A percentile compares a stretch with the other conserved stretches of the same genome.
phyloP scores from a whole-genome alignment of 345 rosid genomes.

The Gossypium australe region DNA sequence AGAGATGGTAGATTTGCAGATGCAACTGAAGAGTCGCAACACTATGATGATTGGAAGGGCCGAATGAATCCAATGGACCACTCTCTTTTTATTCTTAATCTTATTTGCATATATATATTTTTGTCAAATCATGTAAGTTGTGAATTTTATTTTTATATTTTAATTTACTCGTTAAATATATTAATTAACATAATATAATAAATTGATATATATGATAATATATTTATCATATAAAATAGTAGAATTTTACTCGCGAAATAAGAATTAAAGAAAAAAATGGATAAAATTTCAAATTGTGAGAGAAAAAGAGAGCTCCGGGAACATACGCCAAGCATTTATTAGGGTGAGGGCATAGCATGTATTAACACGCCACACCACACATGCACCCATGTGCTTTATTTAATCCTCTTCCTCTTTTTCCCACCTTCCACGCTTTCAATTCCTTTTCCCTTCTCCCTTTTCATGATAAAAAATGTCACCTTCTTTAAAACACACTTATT shows the following conservation, averaged over 20 bases:
- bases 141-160: too few species aligned
- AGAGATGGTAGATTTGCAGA: too few species aligned
- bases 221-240: too few species aligned
- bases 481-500: too few species aligned
- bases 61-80: conserved; percentile 5
- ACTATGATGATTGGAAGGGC: conserved; percentile 4
- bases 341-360: neutral
- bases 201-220: too few species aligned
- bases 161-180: too few species aligned
- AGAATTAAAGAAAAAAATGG: too few species aligned
- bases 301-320: neutral
- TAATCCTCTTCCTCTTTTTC: neutral
- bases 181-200: too few species aligned
- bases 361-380: conserved; percentile 23
- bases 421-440: neutral
- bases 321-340: conserved; percentile 34
- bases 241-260: neutral
- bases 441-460: neutral
- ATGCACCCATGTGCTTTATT: conserved; percentile 41
- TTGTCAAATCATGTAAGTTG: too few species aligned
- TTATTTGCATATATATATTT: too few species aligned
- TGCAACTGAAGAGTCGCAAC: neutral
- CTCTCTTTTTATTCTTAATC: too few species aligned
- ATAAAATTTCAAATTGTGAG: neutral
- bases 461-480: too few species aligned